phyloP scores from a whole-genome alignment of 768 basidiomycete genomes.

The Leccinellum luteum region DNA sequence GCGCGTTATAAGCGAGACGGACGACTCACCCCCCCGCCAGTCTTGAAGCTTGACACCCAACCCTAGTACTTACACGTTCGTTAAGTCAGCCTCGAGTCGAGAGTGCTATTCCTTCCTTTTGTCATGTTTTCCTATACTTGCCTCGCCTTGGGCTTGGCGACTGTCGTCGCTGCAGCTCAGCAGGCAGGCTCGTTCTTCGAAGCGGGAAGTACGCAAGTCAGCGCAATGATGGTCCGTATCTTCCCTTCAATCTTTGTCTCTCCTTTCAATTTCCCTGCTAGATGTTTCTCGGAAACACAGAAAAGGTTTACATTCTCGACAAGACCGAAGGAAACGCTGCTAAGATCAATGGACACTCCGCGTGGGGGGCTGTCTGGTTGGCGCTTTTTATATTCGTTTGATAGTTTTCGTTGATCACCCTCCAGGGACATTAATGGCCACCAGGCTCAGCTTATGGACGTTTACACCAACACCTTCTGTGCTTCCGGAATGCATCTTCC shows the following conservation, averaged over 20 bases:
- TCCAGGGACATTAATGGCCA: constrained; percentile 24
- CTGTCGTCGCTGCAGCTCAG: constrained; percentile 24
- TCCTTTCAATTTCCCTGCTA: constrained; percentile 23
- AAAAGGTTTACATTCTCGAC: constrained; percentile 90
- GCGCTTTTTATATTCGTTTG: neutral
- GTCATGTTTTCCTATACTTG: constrained; percentile 35
- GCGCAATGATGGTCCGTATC: constrained; percentile 51
- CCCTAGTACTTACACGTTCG: constrained; percentile 12
- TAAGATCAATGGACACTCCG: constrained; percentile 64
- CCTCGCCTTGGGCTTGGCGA: constrained; percentile 46
- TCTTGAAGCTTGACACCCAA: constrained; percentile 5
- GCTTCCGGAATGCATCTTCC: constrained; percentile 81
- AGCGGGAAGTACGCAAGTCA: constrained; percentile 40
- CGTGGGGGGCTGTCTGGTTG: constrained; percentile 71
- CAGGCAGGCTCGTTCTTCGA: constrained; percentile 22
- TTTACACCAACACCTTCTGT: constrained; percentile 74
- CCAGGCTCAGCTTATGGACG: constrained; percentile 24
- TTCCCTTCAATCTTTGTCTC: neutral
- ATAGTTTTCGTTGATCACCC: neutral
- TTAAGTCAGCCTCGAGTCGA: neutral
- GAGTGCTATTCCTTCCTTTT: constrained; percentile 6
- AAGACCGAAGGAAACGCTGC: constrained; percentile 80
- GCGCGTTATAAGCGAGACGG: neutral
- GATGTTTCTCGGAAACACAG: constrained; percentile 78
- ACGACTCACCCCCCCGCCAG: neutral